Evolutionary conservation across 2,329 filamentous ascomycete genomes (phyloP), one percentile per base, ranked within the genome.

Genomic region (Orbilia brochopaga): DNA sequence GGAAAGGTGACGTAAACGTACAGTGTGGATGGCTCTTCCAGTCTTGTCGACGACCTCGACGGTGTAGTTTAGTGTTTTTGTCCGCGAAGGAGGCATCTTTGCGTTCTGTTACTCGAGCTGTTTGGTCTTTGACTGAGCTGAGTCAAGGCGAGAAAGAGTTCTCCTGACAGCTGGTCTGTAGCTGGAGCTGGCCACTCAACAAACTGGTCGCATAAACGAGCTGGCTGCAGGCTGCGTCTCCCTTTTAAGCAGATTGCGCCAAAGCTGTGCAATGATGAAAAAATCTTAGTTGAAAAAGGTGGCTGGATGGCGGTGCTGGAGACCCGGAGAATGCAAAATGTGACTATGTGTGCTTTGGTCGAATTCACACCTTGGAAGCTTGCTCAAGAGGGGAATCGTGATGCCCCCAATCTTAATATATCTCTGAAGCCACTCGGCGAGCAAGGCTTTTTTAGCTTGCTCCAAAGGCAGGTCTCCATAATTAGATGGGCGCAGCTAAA

Each of bases 31-130:
- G 23, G 75, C 72, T 24, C 75, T 76, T 19, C 75, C 75, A 23
- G 74, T 74, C 40, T 75, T 73, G 55, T 76, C 75, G 32, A 76
- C 73, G 15, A 76, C 75, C 32, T 75, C 74, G 57, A 76, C 69
- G 24, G 69, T 70, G 19, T 73, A 73, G 21, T 70, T 70, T 42
- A 70, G 46, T 48, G 66, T 60, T 44, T 70, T 70, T 17, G 54
- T 59, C 27, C 59, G 63, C 15, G 66, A 58, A 32, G 53, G 53
- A 32, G 53, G 53, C 24, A 48, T 40, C 48, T 40, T 63, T 19
- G 48, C n/a, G 46, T 53, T n/a, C 37, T 17, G 40, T 58, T 46
- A 23, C 30, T 52, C 27, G 13, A 60, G 46, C 55, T 59, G 66
- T 59, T 37, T 58, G 66, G 52, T 69, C 50, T 70, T 55, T 59